Base-by-base conservation (phyloP, 441 rosid species). In the Erodium moschatum region DNA sequence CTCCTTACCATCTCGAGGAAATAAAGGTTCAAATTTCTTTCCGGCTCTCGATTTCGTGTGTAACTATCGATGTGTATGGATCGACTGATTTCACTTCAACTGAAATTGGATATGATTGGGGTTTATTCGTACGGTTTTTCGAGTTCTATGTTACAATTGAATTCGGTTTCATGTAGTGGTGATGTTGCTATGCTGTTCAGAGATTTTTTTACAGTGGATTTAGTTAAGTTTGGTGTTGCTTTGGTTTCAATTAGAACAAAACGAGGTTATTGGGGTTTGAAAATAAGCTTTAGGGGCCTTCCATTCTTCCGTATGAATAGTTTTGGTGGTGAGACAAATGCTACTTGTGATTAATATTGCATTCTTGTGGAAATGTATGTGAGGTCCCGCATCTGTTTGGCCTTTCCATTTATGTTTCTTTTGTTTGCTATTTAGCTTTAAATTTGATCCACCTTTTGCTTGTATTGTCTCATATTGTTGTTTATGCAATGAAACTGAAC, bases 1-100 rank as follows among this genome's bases (percentile, higher is more conserved):
- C 65, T 33, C 77, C 33, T 64, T 66, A 1, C 75, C 70, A 19
- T 21, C 65, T 61, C 65, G 65, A 61, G 33, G 35, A 24, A 3
- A 61, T 24, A 27, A 61, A 61, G 65, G 65, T 61, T 21, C 35
- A 29, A 9, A 21, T 21, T 27, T 11, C 16, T 8, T 10, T 20
- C 65, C 21, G 65, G 15, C 13, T 20, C 12, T 27, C 15, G n/a
- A 61, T 20, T 61, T 61, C 3, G 31, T 12, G 5, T 9, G 31
- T 61, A 27, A 19, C 61, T 54, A 54, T 18, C 7, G 31, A 29
- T 54, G 21, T 18, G 3, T 54, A 54, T 54, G 11, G 10, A 54
- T 54, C 61, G 61, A 61, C 24, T 61, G 31, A 10, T 19, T 24
- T 61, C 64, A 61, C 20, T 61, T 61, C 33, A 24, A 20, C 33